Evolutionary conservation across 148 eudicot species (phyloP).

Genomic region (Heliosperma pusillum): DNA sequence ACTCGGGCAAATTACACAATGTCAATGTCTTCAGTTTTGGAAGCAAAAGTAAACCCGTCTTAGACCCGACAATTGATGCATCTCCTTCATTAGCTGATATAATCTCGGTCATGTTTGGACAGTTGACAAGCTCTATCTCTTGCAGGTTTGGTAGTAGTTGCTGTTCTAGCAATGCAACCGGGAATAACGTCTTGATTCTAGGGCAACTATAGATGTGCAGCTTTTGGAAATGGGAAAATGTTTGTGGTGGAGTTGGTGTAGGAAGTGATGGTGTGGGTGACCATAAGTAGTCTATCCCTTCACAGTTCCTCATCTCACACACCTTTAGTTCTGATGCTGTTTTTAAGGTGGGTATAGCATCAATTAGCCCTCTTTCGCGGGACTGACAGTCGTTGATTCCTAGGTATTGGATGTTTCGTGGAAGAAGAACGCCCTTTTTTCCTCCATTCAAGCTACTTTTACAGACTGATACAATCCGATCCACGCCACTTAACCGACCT

Average conservation of each 20-base stretch:
- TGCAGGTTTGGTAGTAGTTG: slow-evolving; percentile 10
- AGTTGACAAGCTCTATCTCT: slow-evolving; percentile 12
- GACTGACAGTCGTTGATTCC: slow-evolving; percentile 13
- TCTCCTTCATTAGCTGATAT: slow-evolving; percentile 6
- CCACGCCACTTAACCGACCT: neutral
- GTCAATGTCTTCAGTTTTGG: slow-evolving; percentile 4
- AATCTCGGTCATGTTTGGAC: slow-evolving; percentile 11
- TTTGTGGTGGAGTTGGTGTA: neutral
- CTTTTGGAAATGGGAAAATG: slow-evolving; percentile 1
- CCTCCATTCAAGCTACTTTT: neutral
- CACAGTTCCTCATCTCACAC: slow-evolving; percentile 12
- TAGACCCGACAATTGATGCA: neutral
- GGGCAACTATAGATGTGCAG: slow-evolving; percentile 3
- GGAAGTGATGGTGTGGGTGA: neutral
- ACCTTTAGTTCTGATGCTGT: neutral
- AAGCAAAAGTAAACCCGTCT: neutral
- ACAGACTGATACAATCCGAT: neutral
- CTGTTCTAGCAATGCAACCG: slow-evolving; percentile 4
- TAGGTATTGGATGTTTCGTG: neutral
- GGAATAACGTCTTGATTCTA: neutral
- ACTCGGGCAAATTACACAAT: neutral
- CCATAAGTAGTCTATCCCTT: slow-evolving; percentile 14
- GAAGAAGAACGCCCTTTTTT: neutral
- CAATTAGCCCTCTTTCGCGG: slow-evolving; percentile 7
- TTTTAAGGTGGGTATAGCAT: slow-evolving; percentile 9